These are phyloP conservation scores for Pseudonitzschia delicatissima DNA, from an alignment of 108 stramenopile genomes.

Conservation along the genomic window DNA sequence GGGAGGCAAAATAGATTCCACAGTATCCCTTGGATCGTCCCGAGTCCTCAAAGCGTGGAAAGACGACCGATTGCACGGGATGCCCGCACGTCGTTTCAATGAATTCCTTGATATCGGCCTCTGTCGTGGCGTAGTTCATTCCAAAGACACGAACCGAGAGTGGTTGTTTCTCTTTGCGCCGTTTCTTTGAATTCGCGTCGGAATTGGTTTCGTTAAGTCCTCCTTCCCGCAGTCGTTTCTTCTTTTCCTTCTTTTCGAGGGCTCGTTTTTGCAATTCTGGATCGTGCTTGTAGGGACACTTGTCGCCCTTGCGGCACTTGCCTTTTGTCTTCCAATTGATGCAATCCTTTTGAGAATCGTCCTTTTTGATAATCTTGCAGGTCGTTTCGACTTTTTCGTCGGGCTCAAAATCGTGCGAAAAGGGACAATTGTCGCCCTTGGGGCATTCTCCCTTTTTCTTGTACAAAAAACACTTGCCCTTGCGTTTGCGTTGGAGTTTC, in stretches of 20 bases:
- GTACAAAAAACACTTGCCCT: slow-evolving; percentile 69
- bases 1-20: slow-evolving; percentile 62
- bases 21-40: slow-evolving; percentile 78
- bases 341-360: slow-evolving; percentile 60
- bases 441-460: slow-evolving; percentile 62
- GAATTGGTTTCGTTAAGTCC: not conserved
- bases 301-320: slow-evolving; percentile 69
- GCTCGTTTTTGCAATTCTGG: slow-evolving; percentile 37
- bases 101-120: slow-evolving; percentile 56
- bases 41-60: slow-evolving; percentile 76
- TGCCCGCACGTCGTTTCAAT: slow-evolving; percentile 46
- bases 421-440: slow-evolving; percentile 67
- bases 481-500: slow-evolving; percentile 28
- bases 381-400: not conserved
- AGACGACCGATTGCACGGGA: slow-evolving; percentile 37
- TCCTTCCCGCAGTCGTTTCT: slow-evolving; percentile 20
- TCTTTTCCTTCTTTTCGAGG: slow-evolving; percentile 43
- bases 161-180: slow-evolving; percentile 46
- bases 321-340: slow-evolving; percentile 85
- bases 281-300: slow-evolving; percentile 65
- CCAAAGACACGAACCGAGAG: slow-evolving; percentile 74
- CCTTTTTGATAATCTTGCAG: not conserved
- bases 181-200: slow-evolving; percentile 1
- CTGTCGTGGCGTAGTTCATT: slow-evolving; percentile 69
- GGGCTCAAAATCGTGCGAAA: slow-evolving; percentile 53